Percentiles rank a stretch among this genome's conserved stretches.
Conservation (phyloP, 2,329 filamentous ascomycete species). For the Botrytis tulipae region DNA sequence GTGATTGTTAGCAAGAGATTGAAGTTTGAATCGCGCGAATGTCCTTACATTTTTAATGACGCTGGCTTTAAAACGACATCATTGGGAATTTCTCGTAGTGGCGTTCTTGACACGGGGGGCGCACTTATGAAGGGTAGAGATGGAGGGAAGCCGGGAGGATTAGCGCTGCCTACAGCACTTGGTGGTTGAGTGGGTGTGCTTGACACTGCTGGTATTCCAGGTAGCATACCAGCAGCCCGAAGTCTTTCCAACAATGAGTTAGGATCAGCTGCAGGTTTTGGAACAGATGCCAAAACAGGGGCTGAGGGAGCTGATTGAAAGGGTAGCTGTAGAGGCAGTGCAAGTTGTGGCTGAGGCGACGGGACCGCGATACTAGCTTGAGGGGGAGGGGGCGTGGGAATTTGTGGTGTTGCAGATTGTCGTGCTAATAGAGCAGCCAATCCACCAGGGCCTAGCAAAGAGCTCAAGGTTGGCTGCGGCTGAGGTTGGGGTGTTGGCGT, state of each 20-base stretch:
- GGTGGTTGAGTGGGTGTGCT: conserved; percentile 41
- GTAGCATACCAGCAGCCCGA: conserved; percentile 65
- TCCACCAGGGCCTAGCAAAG: conserved; percentile 46
- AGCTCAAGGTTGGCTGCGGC: conserved; percentile 49
- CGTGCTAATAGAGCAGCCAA: conserved; percentile 57
- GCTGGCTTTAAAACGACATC: conserved; percentile 61
- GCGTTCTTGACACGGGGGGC: conserved; percentile 30
- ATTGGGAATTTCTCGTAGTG: conserved; percentile 39
- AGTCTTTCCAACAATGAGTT: conserved; percentile 64
- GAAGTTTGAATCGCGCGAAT: not conserved
- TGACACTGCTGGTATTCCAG: conserved; percentile 44
- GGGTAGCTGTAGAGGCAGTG: conserved; percentile 38
- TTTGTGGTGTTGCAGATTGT: conserved; percentile 51
- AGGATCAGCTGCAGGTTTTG: conserved; percentile 41
- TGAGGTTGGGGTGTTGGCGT: conserved; percentile 30
- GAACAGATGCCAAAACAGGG: conserved; percentile 39
- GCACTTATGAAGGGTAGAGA: conserved; percentile 31
- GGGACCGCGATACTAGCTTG: conserved; percentile 44
- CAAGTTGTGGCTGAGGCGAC: conserved; percentile 49
- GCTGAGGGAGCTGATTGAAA: conserved; percentile 36
- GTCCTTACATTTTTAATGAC: conserved; percentile 70
- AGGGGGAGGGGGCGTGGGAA: conserved; percentile 46
- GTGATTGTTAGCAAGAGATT: conserved; percentile 24
- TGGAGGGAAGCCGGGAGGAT: conserved; percentile 42
- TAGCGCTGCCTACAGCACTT: conserved; percentile 44